A percentile compares a stretch with the other conserved stretches of the same genome.
phyloP scores from a whole-genome alignment of 2,329 filamentous ascomycete genomes.

The Alternaria sp. region DNA sequence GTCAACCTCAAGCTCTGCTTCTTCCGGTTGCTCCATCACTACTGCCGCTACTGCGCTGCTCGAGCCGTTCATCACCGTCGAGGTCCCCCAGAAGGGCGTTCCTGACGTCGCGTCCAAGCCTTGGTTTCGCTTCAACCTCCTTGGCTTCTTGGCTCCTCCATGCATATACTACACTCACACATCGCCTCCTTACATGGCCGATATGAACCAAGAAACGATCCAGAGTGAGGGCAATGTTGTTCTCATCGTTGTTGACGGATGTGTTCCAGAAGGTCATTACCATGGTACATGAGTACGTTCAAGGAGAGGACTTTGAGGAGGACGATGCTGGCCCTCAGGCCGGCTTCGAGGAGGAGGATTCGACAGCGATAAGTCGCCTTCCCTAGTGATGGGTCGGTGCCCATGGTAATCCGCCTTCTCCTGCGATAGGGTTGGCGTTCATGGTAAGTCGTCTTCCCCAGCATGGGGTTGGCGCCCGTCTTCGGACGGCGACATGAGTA shows the following conservation, averaged over 20 bases:
- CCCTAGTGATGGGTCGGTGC: background rate
- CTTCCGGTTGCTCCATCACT: rapidly evolving
- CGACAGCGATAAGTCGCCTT: background rate
- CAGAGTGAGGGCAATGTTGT: background rate
- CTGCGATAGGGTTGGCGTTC: background rate
- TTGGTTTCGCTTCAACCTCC: background rate
- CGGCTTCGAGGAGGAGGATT: background rate
- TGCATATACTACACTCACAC: background rate
- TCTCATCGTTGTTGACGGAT: background rate
- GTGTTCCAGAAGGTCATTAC: background rate
- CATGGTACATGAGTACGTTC: background rate
- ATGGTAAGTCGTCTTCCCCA: background rate
- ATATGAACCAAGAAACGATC: background rate
- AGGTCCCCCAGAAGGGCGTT: background rate
- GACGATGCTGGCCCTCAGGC: background rate
- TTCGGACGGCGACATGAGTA: background rate
- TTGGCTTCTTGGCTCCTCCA: background rate
- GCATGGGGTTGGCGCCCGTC: background rate
- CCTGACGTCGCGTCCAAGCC: background rate
- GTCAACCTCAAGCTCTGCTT: background rate
- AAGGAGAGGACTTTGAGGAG: background rate
- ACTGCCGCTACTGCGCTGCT: background rate
- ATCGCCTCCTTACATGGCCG: background rate
- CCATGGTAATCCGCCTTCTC: background rate
- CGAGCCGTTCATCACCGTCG: background rate